phyloP scores from a whole-genome alignment of 192 early-diverging fungal genomes.

The Coemansia sp. region DNA sequence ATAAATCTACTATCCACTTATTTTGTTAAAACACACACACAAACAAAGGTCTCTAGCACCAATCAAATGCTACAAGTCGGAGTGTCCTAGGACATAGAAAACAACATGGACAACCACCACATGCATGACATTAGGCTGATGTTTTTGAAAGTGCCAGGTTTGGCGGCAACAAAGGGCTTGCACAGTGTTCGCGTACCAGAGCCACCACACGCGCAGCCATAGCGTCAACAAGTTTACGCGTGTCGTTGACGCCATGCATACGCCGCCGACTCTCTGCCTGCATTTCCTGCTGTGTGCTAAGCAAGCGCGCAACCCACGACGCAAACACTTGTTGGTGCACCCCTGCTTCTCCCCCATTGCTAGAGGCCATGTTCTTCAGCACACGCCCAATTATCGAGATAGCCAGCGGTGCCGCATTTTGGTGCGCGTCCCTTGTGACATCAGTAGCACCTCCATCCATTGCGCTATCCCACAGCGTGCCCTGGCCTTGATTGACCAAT shows the following conservation, averaged over 20 bases:
- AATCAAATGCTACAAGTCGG: too few relatives aligned
- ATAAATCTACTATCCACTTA: too few relatives aligned
- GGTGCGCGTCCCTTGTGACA: neutral
- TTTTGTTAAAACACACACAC: too few relatives aligned
- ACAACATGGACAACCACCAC: too few relatives aligned
- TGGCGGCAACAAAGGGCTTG: slow-evolving; percentile 20
- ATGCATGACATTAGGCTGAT: neutral
- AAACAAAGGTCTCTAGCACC: too few relatives aligned
- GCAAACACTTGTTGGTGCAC: slow-evolving; percentile 10
- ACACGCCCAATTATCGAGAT: slow-evolving; percentile 23
- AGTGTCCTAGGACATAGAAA: too few relatives aligned
- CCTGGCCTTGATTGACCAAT: slow-evolving; percentile 8
- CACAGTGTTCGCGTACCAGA: slow-evolving; percentile 26
- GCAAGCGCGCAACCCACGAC: slow-evolving; percentile 31
- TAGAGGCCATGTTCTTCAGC: slow-evolving; percentile 10
- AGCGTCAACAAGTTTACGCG: slow-evolving; percentile 16
- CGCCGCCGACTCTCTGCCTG: slow-evolving; percentile 5
- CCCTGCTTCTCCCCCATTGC: neutral
- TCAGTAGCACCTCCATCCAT: neutral
- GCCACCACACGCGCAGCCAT: slow-evolving; percentile 35
- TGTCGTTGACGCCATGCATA: slow-evolving; percentile 12
- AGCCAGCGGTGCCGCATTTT: slow-evolving; percentile 12
- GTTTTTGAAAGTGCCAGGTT: neutral
- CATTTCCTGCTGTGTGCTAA: slow-evolving; percentile 12
- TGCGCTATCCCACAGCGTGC: neutral